Conservation (phyloP, 371 early-diverging fungal genomes). For the Saksenaea oblongispora region DNA sequence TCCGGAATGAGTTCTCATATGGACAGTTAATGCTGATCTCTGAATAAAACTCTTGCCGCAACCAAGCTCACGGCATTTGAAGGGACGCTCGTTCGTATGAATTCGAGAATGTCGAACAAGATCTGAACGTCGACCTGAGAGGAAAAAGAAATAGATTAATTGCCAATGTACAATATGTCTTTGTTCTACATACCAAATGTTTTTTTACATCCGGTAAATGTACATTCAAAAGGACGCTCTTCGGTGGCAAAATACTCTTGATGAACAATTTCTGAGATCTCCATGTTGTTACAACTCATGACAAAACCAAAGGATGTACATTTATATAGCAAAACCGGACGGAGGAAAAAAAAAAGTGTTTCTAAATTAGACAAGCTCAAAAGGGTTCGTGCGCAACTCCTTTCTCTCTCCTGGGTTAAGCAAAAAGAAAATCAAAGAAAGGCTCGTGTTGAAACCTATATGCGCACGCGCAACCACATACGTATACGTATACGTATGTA, state of each 20-base stretch:
- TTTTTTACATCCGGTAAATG: conserved; percentile 63
- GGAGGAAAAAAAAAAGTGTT: conserved; percentile 4
- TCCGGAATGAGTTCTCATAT: conserved; percentile 80
- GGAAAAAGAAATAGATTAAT: background rate
- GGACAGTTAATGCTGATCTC: conserved; percentile 80
- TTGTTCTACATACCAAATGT: conserved; percentile 52
- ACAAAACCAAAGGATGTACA: background rate
- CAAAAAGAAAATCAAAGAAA: background rate
- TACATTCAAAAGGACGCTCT: conserved; percentile 61
- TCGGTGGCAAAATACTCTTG: conserved; percentile 44
- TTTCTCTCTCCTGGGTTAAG: background rate
- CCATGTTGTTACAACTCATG: conserved; percentile 37
- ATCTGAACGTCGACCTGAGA: conserved; percentile 63
- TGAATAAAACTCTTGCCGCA: conserved; percentile 84
- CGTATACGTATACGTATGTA: too few species aligned
- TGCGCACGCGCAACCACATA: background rate
- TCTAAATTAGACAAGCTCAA: background rate
- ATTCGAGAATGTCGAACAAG: conserved; percentile 76
- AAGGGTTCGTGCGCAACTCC: background rate
- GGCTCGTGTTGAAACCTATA: background rate
- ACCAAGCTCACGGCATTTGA: conserved; percentile 59
- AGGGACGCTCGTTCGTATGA: conserved; percentile 78
- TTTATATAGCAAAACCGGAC: background rate
- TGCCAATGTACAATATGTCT: background rate
- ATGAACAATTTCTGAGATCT: conserved; percentile 69